These are phyloP conservation scores for Monosporascus sp. DNA, from an alignment of 2,329 filamentous ascomycete species.

Conservation along the genomic window DNA sequence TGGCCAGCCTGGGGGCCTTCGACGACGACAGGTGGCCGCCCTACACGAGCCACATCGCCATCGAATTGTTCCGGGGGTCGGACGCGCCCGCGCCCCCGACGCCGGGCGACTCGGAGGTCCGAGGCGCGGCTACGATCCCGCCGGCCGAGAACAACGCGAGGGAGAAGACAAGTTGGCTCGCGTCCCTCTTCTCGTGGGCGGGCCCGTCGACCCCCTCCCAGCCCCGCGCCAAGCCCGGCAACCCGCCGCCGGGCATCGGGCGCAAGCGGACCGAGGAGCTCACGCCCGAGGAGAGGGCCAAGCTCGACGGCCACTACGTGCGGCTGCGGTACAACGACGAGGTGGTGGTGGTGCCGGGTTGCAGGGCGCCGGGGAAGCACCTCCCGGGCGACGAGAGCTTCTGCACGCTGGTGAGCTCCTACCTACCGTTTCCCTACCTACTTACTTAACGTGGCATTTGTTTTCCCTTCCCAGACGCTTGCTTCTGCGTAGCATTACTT, in stretches of 20 bases:
- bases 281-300: constrained; percentile 49
- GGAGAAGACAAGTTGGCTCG: constrained; percentile 25
- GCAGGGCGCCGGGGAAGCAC: constrained; percentile 71
- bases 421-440: neutral
- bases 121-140: constrained; percentile 5
- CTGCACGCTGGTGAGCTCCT: constrained; percentile 69
- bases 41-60: constrained; percentile 85
- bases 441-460: too few species aligned
- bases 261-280: constrained; percentile 56
- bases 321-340: constrained; percentile 87
- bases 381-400: constrained; percentile 81
- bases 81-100: constrained; percentile 11
- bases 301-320: constrained; percentile 75
- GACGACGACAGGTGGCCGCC: constrained; percentile 75
- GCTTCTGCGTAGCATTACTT: too few species aligned
- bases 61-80: constrained; percentile 75
- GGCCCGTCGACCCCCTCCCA: constrained; percentile 6
- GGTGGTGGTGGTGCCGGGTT: constrained; percentile 77
- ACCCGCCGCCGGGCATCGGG: constrained; percentile 45
- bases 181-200: constrained; percentile 24
- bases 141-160: constrained; percentile 3
- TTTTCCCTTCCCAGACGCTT: too few species aligned
- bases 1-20: constrained; percentile 76
- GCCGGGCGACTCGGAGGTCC: neutral
- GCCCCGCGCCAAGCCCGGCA: constrained; percentile 19